Evolutionary conservation across 208 protist species (phyloP).

Genomic region (Crithidia expoeki): DNA sequence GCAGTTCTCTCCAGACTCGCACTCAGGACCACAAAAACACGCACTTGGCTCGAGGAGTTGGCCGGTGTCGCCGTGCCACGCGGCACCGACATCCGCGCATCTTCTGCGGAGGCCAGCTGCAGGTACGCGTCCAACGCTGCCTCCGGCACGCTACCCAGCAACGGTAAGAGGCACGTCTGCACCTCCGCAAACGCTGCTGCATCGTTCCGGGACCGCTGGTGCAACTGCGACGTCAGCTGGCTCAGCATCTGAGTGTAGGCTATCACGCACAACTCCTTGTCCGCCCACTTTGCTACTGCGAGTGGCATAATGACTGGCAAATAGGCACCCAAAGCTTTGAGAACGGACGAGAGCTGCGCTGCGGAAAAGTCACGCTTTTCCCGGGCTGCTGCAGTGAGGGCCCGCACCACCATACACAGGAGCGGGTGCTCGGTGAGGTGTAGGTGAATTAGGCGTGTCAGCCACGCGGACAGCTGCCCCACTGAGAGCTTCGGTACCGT

Average conservation of each 20-base stretch:
- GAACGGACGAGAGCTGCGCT: constrained; percentile 49
- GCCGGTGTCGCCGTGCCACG: neutral
- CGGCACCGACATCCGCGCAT: neutral
- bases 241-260: constrained; percentile 11
- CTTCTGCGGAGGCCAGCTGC: neutral
- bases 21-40: constrained; percentile 3
- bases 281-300: neutral
- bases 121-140: constrained; percentile 25
- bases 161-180: constrained; percentile 20
- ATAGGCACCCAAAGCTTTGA: constrained; percentile 18
- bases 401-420: constrained; percentile 32
- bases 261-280: constrained; percentile 25
- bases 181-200: constrained; percentile 3
- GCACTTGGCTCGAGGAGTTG: neutral
- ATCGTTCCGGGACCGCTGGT: constrained; percentile 16
- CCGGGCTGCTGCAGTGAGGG: constrained; percentile 7
- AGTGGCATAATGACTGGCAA: neutral
- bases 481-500: constrained; percentile 37
- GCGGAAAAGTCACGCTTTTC: constrained; percentile 11
- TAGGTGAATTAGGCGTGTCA: constrained; percentile 45
- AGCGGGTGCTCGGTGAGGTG: constrained; percentile 36
- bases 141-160: constrained; percentile 33
- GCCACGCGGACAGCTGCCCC: constrained; percentile 61
- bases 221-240: constrained; percentile 18
- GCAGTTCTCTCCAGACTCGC: constrained; percentile 18